Conservation (phyloP, 306 rosid genomes). For the Quercus engelmannii region DNA sequence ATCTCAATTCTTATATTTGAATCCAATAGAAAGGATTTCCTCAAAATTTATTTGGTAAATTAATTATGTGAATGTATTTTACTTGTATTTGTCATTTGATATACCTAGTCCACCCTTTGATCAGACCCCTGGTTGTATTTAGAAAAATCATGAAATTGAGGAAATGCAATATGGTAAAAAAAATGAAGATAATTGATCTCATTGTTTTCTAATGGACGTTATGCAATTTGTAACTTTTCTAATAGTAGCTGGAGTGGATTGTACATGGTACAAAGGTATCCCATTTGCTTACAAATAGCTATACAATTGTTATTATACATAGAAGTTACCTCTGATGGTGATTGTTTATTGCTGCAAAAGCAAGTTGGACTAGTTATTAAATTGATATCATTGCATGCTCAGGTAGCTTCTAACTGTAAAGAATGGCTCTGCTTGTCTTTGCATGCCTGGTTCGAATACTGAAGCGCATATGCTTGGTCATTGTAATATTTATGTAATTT, state of each 20-base stretch:
- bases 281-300: neutral
- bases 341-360: neutral
- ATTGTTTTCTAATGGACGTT: neutral
- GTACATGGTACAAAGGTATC: neutral
- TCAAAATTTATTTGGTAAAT: too few species aligned
- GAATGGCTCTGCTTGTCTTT: neutral
- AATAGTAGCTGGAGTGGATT: neutral
- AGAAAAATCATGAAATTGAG: neutral
- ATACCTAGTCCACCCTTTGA: neutral
- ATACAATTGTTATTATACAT: neutral
- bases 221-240: neutral
- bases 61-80: too few species aligned
- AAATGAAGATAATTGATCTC: neutral
- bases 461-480: neutral
- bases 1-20: too few species aligned
- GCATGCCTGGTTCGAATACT: neutral
- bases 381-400: neutral
- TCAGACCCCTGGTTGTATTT: neutral
- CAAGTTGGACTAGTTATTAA: neutral
- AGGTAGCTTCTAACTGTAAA: neutral
- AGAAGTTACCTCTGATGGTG: neutral
- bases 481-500: neutral
- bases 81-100: neutral
- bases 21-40: too few species aligned
- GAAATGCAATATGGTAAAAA: neutral